These are phyloP conservation scores for Paraphaeosphaeria minitans DNA, from an alignment of 2,329 filamentous ascomycete genomes.

Conservation along the genomic window DNA sequence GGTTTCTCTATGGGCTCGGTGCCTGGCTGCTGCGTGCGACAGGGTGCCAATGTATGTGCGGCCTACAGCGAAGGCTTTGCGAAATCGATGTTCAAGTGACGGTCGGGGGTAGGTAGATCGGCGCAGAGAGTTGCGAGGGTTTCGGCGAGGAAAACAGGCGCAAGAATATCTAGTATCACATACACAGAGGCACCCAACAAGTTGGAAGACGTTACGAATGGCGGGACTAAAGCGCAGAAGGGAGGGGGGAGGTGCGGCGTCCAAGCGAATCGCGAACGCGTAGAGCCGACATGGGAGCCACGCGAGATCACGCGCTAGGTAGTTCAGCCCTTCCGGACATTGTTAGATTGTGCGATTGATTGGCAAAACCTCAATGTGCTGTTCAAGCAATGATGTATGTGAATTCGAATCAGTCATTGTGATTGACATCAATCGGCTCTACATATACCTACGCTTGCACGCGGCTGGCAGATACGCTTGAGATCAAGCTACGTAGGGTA, in stretches of 20 bases:
- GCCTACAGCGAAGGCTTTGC: not conserved
- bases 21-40: not conserved
- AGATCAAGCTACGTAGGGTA: not conserved
- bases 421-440: not conserved
- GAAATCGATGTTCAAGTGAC: not conserved
- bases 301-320: conserved; percentile 12
- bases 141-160: not conserved
- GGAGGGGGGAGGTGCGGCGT: not conserved
- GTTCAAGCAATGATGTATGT: not conserved
- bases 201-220: not conserved
- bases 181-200: not conserved
- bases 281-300: not conserved
- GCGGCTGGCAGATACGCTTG: not conserved
- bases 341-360: not conserved
- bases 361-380: not conserved
- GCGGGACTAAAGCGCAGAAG: not conserved
- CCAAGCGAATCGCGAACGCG: not conserved
- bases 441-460: not conserved
- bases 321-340: not conserved
- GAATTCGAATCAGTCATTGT: too few species aligned
- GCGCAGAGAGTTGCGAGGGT: not conserved
- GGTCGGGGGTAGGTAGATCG: not conserved
- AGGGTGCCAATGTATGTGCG: not conserved
- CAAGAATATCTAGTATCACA: not conserved
- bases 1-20: not conserved